Evolutionary conservation across 306 rosid species (phyloP), one percentile per base, ranked within the genome.

Genomic region (Boehmeria nivea): DNA sequence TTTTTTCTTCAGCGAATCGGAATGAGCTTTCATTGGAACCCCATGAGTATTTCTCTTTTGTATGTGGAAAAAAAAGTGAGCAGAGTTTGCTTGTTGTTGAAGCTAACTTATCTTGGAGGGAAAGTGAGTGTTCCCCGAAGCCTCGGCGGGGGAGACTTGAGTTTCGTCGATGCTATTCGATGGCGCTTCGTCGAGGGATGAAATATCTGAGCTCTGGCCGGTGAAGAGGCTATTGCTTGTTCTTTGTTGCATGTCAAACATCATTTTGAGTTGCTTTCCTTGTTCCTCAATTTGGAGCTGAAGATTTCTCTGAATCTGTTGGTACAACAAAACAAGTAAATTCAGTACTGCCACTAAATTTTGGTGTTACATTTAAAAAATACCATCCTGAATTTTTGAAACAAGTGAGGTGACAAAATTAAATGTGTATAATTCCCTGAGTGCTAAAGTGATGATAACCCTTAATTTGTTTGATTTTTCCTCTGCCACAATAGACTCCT

Each of bases 281-380:
- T 77, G 82, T 49, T 72, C 75, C 61, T 77, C 82, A 38, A 77
- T 72, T 45, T 64, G 78, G 33, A 77, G 10, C 34, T 68, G 82
- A 14, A 77, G 66, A 25, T 56, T 59, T 62, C 75, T 52, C 42
- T 77, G 82, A 49, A 68, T 68, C 82, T 77, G 62, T 33, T 36
- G 6, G 19, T 1, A 2, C 36, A 31, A 31, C 36, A 31, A 31
- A 28, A 28, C 6, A 38, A 28, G 9, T 19, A 33, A 28, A 10
- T 31, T 4, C 36, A 31, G n/a, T n/a, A n/a, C n/a, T n/a, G n/a
- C n/a, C n/a, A n/a, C n/a, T n/a, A n/a, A n/a, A n/a, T n/a, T n/a
- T n/a, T n/a, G n/a, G n/a, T n/a, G n/a, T n/a, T n/a, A n/a, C n/a
- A n/a, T n/a, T n/a, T n/a, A n/a, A n/a, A n/a, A n/a, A n/a, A n/a